Evolutionary conservation across 2,329 filamentous ascomycete species (phyloP), one percentile per base, ranked within the genome.

Genomic region (Cladosporium cucumerinum): DNA sequence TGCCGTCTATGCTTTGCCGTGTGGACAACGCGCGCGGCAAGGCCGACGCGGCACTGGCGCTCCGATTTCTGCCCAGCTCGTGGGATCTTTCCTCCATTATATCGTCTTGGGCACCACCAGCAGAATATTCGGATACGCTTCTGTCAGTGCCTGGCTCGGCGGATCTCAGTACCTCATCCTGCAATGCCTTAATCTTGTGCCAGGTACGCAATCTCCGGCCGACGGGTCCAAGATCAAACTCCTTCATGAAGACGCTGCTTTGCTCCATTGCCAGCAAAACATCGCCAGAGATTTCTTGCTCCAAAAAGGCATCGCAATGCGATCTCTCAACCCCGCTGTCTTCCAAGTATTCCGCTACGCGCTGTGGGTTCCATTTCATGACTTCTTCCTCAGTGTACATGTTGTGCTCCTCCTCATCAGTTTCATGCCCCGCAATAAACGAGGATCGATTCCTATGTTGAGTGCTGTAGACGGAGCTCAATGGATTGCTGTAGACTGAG

Each of bases 201-300:
- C 94, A 98, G 2, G 93, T 97, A 77, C 96, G 96, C 67, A 98
- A 80, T 67, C 94, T 86, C 65, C 92, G 86, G 10, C 94, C 94
- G 70, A 98, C 93, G 3, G 93, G 92, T 21, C 94, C 94, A 69
- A 98, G 84, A 70, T 97, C 92, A 72, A 97, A 96, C 55, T 95
- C 93, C 75, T 97, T 97, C 81, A 98, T 89, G 76, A 97, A 96
- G 18, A 98, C 84, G 46, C 95, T 96, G 65, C 92, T 91, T 79
- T 97, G 94, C 72, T 97, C 93, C 92, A 98, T 96, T 61, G 91
- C 92, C 61, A 99, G 80, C 46, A 99, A 80, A 4, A 98, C 94
- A 72, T 98, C 93, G 57, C 95, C 95, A 2, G 91, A 89, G 65
- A 99, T 98, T 76, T 99, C 95, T 77, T 99, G 94, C 73, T 98